Percentiles rank a stretch among this genome's conserved stretches.
Evolutionary conservation across 1,284 basidiomycete species (phyloP).

Genomic region (Lentinula novae-zelandiae): DNA sequence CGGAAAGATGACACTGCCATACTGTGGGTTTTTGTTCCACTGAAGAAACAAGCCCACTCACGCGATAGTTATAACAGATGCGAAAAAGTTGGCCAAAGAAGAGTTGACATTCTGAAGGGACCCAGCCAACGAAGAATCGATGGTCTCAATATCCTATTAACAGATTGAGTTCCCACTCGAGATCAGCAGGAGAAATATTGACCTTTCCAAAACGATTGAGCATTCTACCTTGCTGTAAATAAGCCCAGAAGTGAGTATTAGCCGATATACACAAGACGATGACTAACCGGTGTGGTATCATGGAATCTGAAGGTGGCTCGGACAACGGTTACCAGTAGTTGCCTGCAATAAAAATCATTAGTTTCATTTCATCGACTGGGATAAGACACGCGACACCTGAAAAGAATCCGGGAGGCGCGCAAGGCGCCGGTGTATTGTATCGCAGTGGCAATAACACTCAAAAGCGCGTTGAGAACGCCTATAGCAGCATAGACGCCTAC

Average conservation of each 20-base stretch:
- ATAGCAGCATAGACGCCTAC: constrained; percentile 60
- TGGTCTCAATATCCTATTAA: constrained; percentile 65
- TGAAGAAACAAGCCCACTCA: constrained; percentile 25
- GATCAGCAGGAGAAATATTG: no score
- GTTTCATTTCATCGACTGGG: neutral
- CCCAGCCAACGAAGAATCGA: constrained; percentile 67
- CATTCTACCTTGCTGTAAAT: neutral
- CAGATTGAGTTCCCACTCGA: neutral
- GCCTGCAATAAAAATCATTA: constrained; percentile 21
- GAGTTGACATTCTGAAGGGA: constrained; percentile 72
- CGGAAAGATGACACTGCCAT: constrained; percentile 58
- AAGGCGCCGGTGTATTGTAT: constrained; percentile 63
- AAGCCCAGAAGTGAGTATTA: neutral
- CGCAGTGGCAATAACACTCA: constrained; percentile 40
- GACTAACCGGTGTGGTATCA: constrained; percentile 46
- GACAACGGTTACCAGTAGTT: constrained; percentile 54
- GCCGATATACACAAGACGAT: constrained; percentile 19
- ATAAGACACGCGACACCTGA: constrained; percentile 31
- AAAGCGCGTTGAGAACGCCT: constrained; percentile 42
- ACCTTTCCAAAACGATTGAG: constrained; percentile 58
- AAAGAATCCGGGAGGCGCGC: constrained; percentile 57
- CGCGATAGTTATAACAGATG: constrained; percentile 62
- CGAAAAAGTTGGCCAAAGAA: constrained; percentile 69
- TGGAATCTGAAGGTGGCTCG: constrained; percentile 49
- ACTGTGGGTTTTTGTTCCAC: constrained; percentile 1